These are phyloP conservation scores for Opeltia flavorubescens DNA, from an alignment of 495 filamentous ascomycete genomes.

Conservation along the genomic window DNA sequence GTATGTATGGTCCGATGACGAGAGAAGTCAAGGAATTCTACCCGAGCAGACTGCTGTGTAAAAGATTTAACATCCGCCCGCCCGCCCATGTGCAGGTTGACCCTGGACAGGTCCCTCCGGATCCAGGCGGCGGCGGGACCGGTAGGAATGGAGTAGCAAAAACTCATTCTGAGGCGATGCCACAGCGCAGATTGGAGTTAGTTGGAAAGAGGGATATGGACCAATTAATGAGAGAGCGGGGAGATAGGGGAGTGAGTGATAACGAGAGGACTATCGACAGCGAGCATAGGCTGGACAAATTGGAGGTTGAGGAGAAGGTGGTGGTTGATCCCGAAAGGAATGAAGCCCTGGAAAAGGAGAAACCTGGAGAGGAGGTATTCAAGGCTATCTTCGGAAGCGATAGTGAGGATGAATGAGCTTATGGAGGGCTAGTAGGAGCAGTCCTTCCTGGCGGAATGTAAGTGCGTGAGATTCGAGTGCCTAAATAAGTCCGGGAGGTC, in stretches of 20 bases:
- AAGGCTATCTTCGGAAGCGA: slow-evolving; percentile 87
- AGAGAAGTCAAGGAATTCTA: slow-evolving; percentile 57
- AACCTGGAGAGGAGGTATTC: slow-evolving; percentile 81
- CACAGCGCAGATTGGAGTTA: slow-evolving; percentile 20
- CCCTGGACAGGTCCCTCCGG: slow-evolving; percentile 24
- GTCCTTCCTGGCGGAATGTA: background rate
- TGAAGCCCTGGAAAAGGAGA: slow-evolving; percentile 69
- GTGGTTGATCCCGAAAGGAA: slow-evolving; percentile 65
- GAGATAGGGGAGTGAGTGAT: background rate
- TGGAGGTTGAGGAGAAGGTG: slow-evolving; percentile 16
- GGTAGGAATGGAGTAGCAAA: slow-evolving; percentile 6
- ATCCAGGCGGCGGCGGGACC: slow-evolving; percentile 11
- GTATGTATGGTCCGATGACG: slow-evolving; percentile 88
- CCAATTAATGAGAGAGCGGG: slow-evolving; percentile 36
- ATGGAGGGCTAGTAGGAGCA: background rate
- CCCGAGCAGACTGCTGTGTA: slow-evolving; percentile 76
- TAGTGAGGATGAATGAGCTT: slow-evolving; percentile 54
- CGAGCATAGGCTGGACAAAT: slow-evolving; percentile 5
- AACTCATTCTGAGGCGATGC: slow-evolving; percentile 13
- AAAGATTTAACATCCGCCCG: slow-evolving; percentile 74
- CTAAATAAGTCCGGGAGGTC: too few relatives aligned
- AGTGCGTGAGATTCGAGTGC: too few relatives aligned
- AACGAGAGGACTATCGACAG: slow-evolving; percentile 1
- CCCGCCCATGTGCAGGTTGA: slow-evolving; percentile 57
- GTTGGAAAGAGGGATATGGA: slow-evolving; percentile 36